A percentile compares a stretch with the other conserved stretches of the same genome.
These are phyloP conservation scores for Tulasnella calospora DNA, from an alignment of 768 basidiomycete genomes.

Conservation along the genomic window DNA sequence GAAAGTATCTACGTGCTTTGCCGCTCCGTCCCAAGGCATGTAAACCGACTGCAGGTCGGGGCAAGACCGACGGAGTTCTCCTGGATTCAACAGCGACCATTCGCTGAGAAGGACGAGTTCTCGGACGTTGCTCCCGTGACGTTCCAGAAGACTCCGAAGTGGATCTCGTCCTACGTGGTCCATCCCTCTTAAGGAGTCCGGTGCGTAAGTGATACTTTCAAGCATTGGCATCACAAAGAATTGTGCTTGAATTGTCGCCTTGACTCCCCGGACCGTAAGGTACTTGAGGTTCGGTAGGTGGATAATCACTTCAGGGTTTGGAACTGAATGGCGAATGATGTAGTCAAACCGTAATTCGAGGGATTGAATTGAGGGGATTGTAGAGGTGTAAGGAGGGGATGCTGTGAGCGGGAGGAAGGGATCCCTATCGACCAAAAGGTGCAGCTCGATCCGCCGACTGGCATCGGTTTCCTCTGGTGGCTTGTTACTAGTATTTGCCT, in stretches of 20 bases:
- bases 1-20: not conserved
- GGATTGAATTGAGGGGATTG: not conserved
- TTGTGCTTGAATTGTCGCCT: not conserved
- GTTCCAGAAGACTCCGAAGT: not conserved
- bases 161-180: not conserved
- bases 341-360: not conserved
- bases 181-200: not conserved
- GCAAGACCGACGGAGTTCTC: not conserved
- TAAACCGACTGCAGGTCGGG: not conserved
- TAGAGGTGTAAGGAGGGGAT: not conserved
- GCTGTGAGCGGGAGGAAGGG: not conserved
- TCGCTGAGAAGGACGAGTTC: conserved; percentile 5
- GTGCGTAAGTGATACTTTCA: not conserved
- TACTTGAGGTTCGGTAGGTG: not conserved
- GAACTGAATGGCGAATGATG: not conserved
- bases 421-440: not conserved
- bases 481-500: not conserved
- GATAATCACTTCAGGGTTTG: not conserved
- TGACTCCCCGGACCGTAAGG: not conserved
- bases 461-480: not conserved
- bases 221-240: not conserved
- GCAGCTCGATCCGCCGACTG: conserved; percentile 5
- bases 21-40: not conserved
- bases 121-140: not conserved
- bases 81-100: not conserved